These are phyloP conservation scores for Glycine soja DNA, from an alignment of 306 rosid genomes.

Conservation along the genomic window DNA sequence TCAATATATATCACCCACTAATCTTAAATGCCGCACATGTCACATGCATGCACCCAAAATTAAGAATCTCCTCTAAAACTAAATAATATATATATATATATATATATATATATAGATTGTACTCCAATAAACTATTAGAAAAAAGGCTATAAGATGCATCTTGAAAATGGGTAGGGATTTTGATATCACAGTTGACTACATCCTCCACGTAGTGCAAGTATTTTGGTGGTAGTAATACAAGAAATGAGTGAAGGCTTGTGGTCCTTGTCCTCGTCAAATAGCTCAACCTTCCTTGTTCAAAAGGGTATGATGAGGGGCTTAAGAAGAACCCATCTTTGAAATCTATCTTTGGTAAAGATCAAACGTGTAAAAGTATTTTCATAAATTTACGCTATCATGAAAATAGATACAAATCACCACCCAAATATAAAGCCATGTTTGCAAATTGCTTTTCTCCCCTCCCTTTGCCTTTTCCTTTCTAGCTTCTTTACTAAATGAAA, in stretches of 20 bases:
- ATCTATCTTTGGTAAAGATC: constrained; percentile 21
- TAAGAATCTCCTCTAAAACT: constrained; percentile 30
- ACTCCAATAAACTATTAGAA: constrained; percentile 18
- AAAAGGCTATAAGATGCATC: constrained; percentile 49
- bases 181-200: constrained; percentile 77
- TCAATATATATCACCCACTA: constrained; percentile 31
- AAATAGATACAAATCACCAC: constrained; percentile 37
- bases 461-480: constrained; percentile 31
- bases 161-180: constrained; percentile 55
- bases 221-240: constrained; percentile 63
- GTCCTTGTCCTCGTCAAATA: constrained; percentile 68
- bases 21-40: constrained; percentile 25
- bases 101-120: constrained; percentile 14
- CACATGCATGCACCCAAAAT: constrained; percentile 5
- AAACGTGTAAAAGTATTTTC: constrained; percentile 15
- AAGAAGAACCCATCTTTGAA: constrained; percentile 23
- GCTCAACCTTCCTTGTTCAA: constrained; percentile 59
- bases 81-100: constrained; percentile 5
- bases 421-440: constrained; percentile 28
- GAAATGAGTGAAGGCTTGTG: constrained; percentile 71
- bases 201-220: constrained; percentile 51
- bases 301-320: constrained; percentile 55
- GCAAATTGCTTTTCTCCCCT: constrained; percentile 17
- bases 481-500: constrained; percentile 43
- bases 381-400: constrained; percentile 30